Evolutionary conservation across 2,329 filamentous ascomycete genomes (phyloP).

Genomic region (Fulvia fulva): DNA sequence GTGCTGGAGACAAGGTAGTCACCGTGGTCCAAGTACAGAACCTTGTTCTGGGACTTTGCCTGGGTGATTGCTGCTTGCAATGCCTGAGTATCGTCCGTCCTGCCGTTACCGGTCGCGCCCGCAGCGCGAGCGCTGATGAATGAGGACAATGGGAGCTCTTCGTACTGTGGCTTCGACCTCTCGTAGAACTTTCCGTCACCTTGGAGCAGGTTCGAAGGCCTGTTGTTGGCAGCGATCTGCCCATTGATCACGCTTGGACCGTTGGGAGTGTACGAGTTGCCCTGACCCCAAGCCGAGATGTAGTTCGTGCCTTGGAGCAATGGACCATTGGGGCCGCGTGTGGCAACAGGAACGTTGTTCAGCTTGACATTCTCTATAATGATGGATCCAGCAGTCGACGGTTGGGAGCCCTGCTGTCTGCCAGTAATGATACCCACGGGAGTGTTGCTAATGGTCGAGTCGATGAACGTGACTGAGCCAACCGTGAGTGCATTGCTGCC

Average conservation of each 20-base stretch:
- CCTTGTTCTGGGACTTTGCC: slow-evolving; percentile 45
- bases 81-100: slow-evolving; percentile 57
- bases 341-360: slow-evolving; percentile 46
- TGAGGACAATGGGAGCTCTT: slow-evolving; percentile 33
- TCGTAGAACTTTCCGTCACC: slow-evolving; percentile 47
- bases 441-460: slow-evolving; percentile 51
- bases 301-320: slow-evolving; percentile 27
- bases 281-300: slow-evolving; percentile 43
- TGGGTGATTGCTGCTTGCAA: slow-evolving; percentile 55
- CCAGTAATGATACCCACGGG: slow-evolving; percentile 49
- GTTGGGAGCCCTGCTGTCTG: slow-evolving; percentile 41
- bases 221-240: slow-evolving; percentile 39
- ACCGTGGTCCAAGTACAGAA: slow-evolving; percentile 74
- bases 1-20: slow-evolving; percentile 66
- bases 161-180: slow-evolving; percentile 55
- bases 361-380: slow-evolving; percentile 55
- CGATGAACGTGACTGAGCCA: slow-evolving; percentile 56
- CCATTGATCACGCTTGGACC: slow-evolving; percentile 46
- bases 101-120: slow-evolving; percentile 50
- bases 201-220: slow-evolving; percentile 43
- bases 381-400: slow-evolving; percentile 46
- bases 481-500: slow-evolving; percentile 43
- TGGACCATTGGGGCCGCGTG: slow-evolving; percentile 37
- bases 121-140: slow-evolving; percentile 45
- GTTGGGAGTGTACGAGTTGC: slow-evolving; percentile 42